These are phyloP conservation scores for Tephrocybe sp. DNA, from an alignment of 768 basidiomycete species.

Conservation along the genomic window DNA sequence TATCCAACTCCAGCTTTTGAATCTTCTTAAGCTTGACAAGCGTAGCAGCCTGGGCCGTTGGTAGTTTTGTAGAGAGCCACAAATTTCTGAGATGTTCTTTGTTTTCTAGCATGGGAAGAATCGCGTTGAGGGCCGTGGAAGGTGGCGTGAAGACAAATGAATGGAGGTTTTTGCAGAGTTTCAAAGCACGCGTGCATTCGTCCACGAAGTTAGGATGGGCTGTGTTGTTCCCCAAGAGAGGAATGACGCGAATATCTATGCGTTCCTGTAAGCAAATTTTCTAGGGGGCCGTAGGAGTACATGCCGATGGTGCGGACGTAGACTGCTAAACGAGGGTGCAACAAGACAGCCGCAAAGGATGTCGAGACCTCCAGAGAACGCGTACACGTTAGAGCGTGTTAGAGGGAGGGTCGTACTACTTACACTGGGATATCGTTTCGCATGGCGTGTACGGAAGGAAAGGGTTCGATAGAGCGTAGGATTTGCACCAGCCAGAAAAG, in stretches of 20 bases:
- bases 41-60: constrained; percentile 43
- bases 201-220: constrained; percentile 46
- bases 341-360: constrained; percentile 57
- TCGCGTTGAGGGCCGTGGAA: constrained; percentile 37
- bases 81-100: constrained; percentile 45
- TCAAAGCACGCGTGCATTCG: constrained; percentile 49
- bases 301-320: constrained; percentile 62
- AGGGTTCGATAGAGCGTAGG: constrained; percentile 61
- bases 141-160: constrained; percentile 55
- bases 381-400: background rate
- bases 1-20: constrained; percentile 50
- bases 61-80: constrained; percentile 52
- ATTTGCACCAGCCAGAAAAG: constrained; percentile 62
- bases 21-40: constrained; percentile 40
- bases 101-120: constrained; percentile 44
- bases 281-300: constrained; percentile 10
- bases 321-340: constrained; percentile 50
- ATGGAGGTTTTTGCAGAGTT: constrained; percentile 47
- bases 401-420: constrained; percentile 14
- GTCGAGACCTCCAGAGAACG: constrained; percentile 40
- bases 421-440: constrained; percentile 56
- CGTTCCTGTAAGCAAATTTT: background rate
- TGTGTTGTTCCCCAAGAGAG: constrained; percentile 34
- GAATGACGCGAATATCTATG: constrained; percentile 51
- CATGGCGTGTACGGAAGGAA: constrained; percentile 51